Evolutionary conservation across 2,329 filamentous ascomycete genomes (phyloP).

Genomic region (Pestalotiopsis sp.): DNA sequence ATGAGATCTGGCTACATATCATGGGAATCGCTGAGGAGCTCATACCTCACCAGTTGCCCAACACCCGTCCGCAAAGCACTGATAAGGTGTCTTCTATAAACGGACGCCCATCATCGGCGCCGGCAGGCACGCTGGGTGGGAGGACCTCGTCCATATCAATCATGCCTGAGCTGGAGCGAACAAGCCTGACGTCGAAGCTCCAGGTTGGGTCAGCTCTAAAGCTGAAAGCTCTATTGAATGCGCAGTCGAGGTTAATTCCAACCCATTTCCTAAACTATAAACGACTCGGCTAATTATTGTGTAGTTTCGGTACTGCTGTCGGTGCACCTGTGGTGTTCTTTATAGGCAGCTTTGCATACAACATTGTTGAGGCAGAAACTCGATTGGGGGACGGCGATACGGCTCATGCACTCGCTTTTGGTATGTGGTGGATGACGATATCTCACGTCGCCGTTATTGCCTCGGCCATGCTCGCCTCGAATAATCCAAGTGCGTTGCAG

Average conservation of each 20-base stretch:
- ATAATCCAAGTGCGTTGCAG: conserved; percentile 31
- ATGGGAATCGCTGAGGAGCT: conserved; percentile 20
- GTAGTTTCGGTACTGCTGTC: conserved; percentile 32
- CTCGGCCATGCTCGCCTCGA: conserved; percentile 34
- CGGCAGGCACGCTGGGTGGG: not conserved
- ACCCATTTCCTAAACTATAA: not conserved
- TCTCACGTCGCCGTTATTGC: conserved; percentile 35
- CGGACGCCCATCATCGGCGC: not conserved
- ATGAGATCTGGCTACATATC: not conserved
- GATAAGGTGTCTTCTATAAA: not conserved
- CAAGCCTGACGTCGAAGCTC: not conserved
- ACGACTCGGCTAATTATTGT: not conserved
- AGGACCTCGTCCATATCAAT: not conserved
- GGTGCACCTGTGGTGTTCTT: conserved; percentile 34
- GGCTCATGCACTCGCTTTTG: conserved; percentile 34
- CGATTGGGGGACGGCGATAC: conserved; percentile 33
- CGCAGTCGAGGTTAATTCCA: not conserved
- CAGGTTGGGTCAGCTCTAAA: not conserved
- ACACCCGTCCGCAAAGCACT: not conserved
- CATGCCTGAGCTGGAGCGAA: not conserved
- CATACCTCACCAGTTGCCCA: conserved; percentile 31
- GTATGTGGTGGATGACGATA: conserved; percentile 39
- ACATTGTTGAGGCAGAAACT: conserved; percentile 29
- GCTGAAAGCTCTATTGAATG: not conserved
- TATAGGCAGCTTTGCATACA: conserved; percentile 33